Evolutionary conservation across 2,329 filamentous ascomycete species (phyloP).

Genomic region (Diaporthe ilicicola): DNA sequence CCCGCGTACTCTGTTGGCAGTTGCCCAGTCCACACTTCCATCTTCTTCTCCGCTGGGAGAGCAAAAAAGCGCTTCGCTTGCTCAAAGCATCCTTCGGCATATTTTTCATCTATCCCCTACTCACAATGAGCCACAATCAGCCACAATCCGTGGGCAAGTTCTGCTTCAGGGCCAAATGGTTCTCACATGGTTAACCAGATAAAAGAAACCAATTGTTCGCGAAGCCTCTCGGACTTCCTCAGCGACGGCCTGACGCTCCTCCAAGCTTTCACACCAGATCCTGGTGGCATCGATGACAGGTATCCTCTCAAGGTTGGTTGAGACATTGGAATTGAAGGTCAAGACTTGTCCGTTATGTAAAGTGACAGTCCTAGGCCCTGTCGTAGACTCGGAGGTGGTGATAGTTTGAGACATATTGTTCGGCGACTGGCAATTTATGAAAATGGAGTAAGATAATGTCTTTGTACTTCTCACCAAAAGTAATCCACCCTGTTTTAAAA

Average conservation of each 20-base stretch:
- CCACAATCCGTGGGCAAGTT: not conserved
- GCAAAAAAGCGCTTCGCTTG: slow-evolving; percentile 53
- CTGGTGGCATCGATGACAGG: slow-evolving; percentile 54
- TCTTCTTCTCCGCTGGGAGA: slow-evolving; percentile 53
- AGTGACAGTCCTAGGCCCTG: slow-evolving; percentile 30
- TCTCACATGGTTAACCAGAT: slow-evolving; percentile 46
- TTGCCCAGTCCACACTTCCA: slow-evolving; percentile 53
- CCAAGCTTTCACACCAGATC: slow-evolving; percentile 46
- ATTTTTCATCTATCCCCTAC: slow-evolving; percentile 41
- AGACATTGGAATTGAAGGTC: slow-evolving; percentile 39
- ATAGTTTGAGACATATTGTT: slow-evolving; percentile 32
- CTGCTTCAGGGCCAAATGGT: not conserved
- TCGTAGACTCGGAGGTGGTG: not conserved
- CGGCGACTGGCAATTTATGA: not conserved
- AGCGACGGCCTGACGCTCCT: slow-evolving; percentile 49
- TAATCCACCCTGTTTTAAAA: too few species aligned
- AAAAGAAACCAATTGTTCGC: slow-evolving; percentile 55
- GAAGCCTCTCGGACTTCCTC: slow-evolving; percentile 50
- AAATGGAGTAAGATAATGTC: not conserved
- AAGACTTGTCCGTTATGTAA: slow-evolving; percentile 38
- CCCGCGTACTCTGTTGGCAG: slow-evolving; percentile 46
- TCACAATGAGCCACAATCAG: slow-evolving; percentile 32
- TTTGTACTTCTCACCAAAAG: rapidly evolving
- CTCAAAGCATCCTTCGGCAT: slow-evolving; percentile 43
- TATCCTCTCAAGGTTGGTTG: slow-evolving; percentile 42